These are phyloP conservation scores for Lipomyces chichibuensis DNA, from an alignment of 805 yeast species.

Conservation along the genomic window DNA sequence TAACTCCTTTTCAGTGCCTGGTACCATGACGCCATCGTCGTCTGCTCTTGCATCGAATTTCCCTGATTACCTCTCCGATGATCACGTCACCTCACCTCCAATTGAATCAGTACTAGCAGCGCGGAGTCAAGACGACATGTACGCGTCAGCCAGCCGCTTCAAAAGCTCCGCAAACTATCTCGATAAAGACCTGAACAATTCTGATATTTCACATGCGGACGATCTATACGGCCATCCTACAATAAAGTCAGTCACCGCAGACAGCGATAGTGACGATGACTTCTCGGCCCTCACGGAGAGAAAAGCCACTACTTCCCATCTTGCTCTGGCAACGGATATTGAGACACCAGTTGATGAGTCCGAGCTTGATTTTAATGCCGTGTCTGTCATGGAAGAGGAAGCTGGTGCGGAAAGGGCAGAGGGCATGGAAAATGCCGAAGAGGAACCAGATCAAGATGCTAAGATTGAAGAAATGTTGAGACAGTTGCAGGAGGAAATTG, in stretches of 20 bases:
- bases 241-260: background rate
- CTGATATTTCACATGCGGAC: background rate
- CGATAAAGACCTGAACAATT: constrained; percentile 3
- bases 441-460: constrained; percentile 45
- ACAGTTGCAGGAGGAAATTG: constrained; percentile 29
- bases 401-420: constrained; percentile 3
- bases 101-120: background rate
- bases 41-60: background rate
- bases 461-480: constrained; percentile 46
- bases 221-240: background rate
- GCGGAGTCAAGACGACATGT: background rate
- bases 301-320: constrained; percentile 14
- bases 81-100: background rate
- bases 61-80: background rate
- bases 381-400: background rate
- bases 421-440: constrained; percentile 10
- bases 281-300: constrained; percentile 19
- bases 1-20: constrained; percentile 5
- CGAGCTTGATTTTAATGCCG: constrained; percentile 6
- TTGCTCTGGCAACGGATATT: constrained; percentile 13
- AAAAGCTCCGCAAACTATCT: constrained; percentile 25
- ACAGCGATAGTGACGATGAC: constrained; percentile 16
- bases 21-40: constrained; percentile 1
- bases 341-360: constrained; percentile 18
- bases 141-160: background rate